Percentiles rank a stretch among this genome's conserved stretches.
Evolutionary conservation across 1,139 yeast species (phyloP).

Genomic region (Geotrichum siamense): DNA sequence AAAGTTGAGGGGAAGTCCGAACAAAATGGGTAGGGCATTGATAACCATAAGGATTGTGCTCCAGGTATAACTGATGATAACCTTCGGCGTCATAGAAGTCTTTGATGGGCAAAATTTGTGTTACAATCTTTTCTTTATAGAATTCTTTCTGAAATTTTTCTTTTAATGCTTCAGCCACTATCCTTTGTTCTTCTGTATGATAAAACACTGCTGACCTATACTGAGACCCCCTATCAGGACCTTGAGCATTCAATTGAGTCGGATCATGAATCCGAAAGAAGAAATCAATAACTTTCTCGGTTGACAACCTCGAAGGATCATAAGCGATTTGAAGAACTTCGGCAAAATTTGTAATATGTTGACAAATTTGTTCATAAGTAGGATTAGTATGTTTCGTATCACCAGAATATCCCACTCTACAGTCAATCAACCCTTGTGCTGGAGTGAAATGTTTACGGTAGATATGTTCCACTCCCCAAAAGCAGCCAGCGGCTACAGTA

Average conservation of each 20-base stretch:
- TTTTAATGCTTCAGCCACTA: conserved; percentile 39
- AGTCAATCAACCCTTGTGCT: conserved; percentile 60
- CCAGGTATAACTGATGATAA: conserved; percentile 78
- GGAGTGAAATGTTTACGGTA: conserved; percentile 54
- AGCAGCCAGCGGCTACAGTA: conserved; percentile 9
- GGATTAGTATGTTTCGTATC: conserved; percentile 51
- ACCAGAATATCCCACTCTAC: conserved; percentile 86
- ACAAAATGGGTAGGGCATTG: conserved; percentile 83
- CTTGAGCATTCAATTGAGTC: conserved; percentile 54
- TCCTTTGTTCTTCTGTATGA: conserved; percentile 46
- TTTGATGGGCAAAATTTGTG: conserved; percentile 60
- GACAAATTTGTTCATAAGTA: conserved; percentile 69
- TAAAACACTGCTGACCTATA: conserved; percentile 73
- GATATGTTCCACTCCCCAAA: conserved; percentile 52
- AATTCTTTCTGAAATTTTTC: conserved; percentile 48
- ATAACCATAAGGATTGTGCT: conserved; percentile 75
- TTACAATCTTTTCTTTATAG: conserved; percentile 49
- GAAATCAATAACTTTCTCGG: conserved; percentile 64
- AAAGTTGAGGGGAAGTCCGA: conserved; percentile 38
- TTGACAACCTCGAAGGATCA: conserved; percentile 57
- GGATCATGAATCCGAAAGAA: conserved; percentile 91
- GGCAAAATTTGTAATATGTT: conserved; percentile 54
- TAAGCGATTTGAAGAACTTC: conserved; percentile 79
- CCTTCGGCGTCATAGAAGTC: conserved; percentile 89
- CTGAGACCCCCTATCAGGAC: conserved; percentile 78